Percentiles rank a stretch among this genome's conserved stretches.
Conservation (phyloP, 495 filamentous ascomycete species). For the Chaetomium tenue region DNA sequence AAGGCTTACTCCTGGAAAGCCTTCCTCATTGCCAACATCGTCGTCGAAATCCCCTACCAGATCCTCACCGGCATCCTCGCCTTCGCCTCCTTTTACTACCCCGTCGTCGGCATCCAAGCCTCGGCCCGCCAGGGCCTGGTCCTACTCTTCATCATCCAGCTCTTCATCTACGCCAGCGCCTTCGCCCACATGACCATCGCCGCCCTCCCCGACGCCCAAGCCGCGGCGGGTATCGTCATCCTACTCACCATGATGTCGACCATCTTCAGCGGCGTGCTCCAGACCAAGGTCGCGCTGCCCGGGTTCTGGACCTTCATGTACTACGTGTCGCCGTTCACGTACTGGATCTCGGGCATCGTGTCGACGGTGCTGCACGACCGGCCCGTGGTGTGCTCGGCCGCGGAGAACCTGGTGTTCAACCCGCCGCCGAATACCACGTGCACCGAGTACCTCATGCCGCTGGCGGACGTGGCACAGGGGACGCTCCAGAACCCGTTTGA, state of each 20-base stretch:
- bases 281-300: conserved; percentile 52
- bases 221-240: conserved; percentile 61
- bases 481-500: conserved; percentile 48
- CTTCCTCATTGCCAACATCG: conserved; percentile 65
- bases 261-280: conserved; percentile 50
- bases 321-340: conserved; percentile 63
- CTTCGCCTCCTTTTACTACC: conserved; percentile 64
- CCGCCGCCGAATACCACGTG: conserved; percentile 44
- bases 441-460: conserved; percentile 28
- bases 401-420: conserved; percentile 53
- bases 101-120: conserved; percentile 53
- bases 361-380: conserved; percentile 53
- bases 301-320: conserved; percentile 77
- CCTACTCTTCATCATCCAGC: conserved; percentile 55
- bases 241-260: conserved; percentile 61
- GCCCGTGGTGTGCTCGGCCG: conserved; percentile 50
- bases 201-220: conserved; percentile 60
- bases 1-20: conserved; percentile 72
- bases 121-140: conserved; percentile 58
- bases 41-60: conserved; percentile 73
- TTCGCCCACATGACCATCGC: conserved; percentile 67
- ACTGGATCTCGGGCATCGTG: conserved; percentile 58
- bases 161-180: conserved; percentile 60
- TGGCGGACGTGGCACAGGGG: conserved; percentile 33
- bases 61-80: conserved; percentile 58